Base-by-base conservation (phyloP, 2,329 filamentous ascomycete genomes). In the Hymenotorrendiella dingleyae region DNA sequence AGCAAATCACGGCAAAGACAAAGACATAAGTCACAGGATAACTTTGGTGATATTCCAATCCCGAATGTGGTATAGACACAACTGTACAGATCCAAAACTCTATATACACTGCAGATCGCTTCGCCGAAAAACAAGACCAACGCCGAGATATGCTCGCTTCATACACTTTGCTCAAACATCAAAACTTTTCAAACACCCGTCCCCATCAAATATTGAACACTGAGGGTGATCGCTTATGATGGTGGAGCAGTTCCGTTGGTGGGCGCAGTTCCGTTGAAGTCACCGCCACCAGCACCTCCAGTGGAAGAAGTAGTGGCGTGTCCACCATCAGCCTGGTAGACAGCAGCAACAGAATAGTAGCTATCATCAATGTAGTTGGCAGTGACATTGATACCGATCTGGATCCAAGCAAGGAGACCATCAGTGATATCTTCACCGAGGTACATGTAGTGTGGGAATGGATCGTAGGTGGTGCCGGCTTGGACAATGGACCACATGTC, bases 371-470 rank as follows among this genome's bases (percentile, higher is more conserved):
- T n/a, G 27, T 29, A 29, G 9, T 62, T 52, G n/a, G 60, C 50
- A 2, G 57, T 59, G 4, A 56, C 34, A 47, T 71, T 64, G 19
- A 74, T 63, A 11, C 66, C 70, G 24, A 74, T 56, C 0, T 64
- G 62, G 46, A 74, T 71, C 71, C 71, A 74, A n/a, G 62, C 69
- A 37, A 74, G 59, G 21, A 75, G 49, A 21, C 72, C 72, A 40
- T 74, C 70, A 0, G 54, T 48, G 8, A 71, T 54, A 19, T 61
- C 57, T 14, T 75, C 69, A 1, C 74, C 73, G 3, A 80, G 64
- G 9, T 70, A 64, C 7, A 72, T 66, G 46, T 74, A 77, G 53
- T 78, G 67, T 41, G 75, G 62, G 53, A 77, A 66, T 1, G 74
- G 76, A 52, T 75, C 72, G 35, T 67, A 66, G 4, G 63, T 66